Evolutionary conservation across 2,329 filamentous ascomycete species (phyloP).

Genomic region (Macroventuria anomochaeta): DNA sequence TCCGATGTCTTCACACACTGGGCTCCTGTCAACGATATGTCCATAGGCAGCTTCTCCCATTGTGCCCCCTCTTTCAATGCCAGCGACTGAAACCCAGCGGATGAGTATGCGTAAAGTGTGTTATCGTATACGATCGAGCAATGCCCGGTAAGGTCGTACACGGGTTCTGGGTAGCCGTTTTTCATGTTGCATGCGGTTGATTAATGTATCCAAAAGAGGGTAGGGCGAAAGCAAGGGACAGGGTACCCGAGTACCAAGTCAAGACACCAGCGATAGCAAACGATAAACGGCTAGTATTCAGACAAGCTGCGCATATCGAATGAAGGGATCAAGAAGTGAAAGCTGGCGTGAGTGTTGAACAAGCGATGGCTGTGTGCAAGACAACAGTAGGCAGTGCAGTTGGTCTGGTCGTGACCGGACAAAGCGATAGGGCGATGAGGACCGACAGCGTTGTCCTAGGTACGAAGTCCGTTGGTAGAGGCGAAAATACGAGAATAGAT

Average conservation of each 20-base stretch:
- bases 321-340: conserved; percentile 3
- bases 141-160: conserved; percentile 72
- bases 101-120: conserved; percentile 83
- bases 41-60: conserved; percentile 72
- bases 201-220: conserved; percentile 18
- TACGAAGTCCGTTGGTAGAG: conserved; percentile 3
- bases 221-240: conserved; percentile 22
- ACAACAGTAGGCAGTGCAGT: conserved; percentile 2
- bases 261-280: conserved; percentile 27
- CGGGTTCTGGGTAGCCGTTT: conserved; percentile 69
- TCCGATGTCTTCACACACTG: conserved; percentile 76
- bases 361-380: conserved; percentile 10
- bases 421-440: conserved; percentile 5
- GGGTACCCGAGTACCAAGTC: conserved; percentile 25
- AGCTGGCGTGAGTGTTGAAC: conserved; percentile 1
- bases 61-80: conserved; percentile 69
- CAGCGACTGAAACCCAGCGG: conserved; percentile 76
- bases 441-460: conserved; percentile 2
- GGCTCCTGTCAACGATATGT: conserved; percentile 74
- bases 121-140: conserved; percentile 84
- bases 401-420: not conserved
- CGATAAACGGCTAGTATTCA: conserved; percentile 28
- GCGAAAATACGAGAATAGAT: conserved; percentile 6
- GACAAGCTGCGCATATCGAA: conserved; percentile 42
- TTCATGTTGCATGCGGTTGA: conserved; percentile 59